Evolutionary conservation across 1,139 yeast genomes (phyloP).

Genomic region (Tardiomyces blankii): DNA sequence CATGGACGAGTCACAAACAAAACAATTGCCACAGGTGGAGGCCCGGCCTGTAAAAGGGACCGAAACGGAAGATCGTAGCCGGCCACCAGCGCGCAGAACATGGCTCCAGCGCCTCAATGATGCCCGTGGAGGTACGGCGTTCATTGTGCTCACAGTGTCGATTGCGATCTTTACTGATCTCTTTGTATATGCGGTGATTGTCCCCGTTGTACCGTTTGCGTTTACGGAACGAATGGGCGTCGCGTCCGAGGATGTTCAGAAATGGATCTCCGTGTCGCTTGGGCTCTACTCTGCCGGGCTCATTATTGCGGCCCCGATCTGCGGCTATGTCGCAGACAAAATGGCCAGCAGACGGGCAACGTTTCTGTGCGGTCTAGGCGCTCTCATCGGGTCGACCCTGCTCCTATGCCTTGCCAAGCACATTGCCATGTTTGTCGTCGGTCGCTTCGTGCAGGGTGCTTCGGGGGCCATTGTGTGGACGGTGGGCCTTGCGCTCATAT

Average conservation of each 20-base stretch:
- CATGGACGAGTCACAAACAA: too few relatives aligned
- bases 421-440: constrained; percentile 19
- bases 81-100: too few relatives aligned
- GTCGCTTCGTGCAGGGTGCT: constrained; percentile 25
- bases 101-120: background rate
- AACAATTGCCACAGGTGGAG: too few relatives aligned
- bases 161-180: background rate
- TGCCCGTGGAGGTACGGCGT: constrained; percentile 21
- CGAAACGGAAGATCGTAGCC: too few relatives aligned
- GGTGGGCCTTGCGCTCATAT: constrained; percentile 27
- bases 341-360: constrained; percentile 8
- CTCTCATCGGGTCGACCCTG: constrained; percentile 12
- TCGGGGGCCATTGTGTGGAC: constrained; percentile 30
- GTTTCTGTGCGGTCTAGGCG: constrained; percentile 12
- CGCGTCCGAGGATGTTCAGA: constrained; percentile 8
- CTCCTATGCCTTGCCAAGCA: constrained; percentile 9
- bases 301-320: constrained; percentile 20
- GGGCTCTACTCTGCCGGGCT: constrained; percentile 24
- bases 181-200: constrained; percentile 2
- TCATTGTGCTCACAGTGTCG: constrained; percentile 20
- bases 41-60: too few relatives aligned
- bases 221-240: constrained; percentile 10
- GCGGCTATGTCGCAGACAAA: constrained; percentile 20
- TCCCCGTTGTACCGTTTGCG: constrained; percentile 15
- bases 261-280: constrained; percentile 1